phyloP scores from a whole-genome alignment of 352 stramenopile species.

The Salisapilia sapeloensis region DNA sequence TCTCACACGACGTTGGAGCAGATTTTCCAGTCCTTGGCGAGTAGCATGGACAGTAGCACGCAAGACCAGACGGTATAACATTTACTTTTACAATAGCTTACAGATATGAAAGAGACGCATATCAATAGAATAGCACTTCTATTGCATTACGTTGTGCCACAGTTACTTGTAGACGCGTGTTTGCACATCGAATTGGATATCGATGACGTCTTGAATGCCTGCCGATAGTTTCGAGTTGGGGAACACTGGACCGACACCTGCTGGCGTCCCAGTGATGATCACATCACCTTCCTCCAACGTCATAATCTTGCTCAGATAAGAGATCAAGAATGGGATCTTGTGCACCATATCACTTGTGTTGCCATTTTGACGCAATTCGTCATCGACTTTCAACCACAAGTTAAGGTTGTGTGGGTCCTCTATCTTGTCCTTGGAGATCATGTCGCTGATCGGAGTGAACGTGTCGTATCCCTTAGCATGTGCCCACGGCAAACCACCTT shows the following conservation, averaged over 20 bases:
- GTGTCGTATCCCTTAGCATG: slow-evolving; percentile 62
- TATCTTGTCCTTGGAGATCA: slow-evolving; percentile 54
- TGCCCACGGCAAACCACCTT: slow-evolving; percentile 54
- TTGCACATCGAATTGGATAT: slow-evolving; percentile 48
- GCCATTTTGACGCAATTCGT: slow-evolving; percentile 49
- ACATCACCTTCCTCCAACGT: slow-evolving; percentile 72
- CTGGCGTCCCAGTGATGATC: slow-evolving; percentile 71
- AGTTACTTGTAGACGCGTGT: slow-evolving; percentile 41
- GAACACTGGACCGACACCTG: slow-evolving; percentile 51
- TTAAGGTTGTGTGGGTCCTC: slow-evolving; percentile 42
- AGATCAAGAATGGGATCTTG: slow-evolving; percentile 55
- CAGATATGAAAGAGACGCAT: no score
- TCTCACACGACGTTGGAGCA: slow-evolving; percentile 73
- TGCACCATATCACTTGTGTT: slow-evolving; percentile 71
- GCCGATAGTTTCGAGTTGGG: slow-evolving; percentile 46
- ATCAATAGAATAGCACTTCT: no score
- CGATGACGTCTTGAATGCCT: slow-evolving; percentile 47
- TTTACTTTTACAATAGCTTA: background rate
- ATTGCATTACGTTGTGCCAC: no score
- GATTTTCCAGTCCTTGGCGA: slow-evolving; percentile 80
- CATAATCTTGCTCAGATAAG: slow-evolving; percentile 69
- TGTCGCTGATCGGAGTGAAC: slow-evolving; percentile 67
- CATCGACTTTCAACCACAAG: slow-evolving; percentile 70
- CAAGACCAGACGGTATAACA: background rate
- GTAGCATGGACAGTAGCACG: no score